Conservation (phyloP, 208 protist species). For the Leptomonas seymouri region DNA sequence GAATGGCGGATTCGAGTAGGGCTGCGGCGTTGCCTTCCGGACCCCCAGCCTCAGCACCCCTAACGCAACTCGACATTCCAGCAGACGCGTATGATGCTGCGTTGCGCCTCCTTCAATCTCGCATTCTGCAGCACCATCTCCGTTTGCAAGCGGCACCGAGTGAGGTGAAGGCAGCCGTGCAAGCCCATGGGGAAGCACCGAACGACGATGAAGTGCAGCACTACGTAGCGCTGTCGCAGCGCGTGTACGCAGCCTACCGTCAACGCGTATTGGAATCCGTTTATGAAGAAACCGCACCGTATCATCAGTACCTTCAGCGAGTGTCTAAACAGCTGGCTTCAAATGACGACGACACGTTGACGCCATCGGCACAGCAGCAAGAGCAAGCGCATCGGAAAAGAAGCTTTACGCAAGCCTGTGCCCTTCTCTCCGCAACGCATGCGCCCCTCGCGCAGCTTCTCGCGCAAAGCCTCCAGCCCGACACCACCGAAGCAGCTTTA, state of each 20-base stretch:
- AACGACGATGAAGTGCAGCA: background rate
- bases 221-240: conserved; percentile 28
- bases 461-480: background rate
- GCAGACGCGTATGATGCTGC: conserved; percentile 64
- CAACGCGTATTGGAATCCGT: conserved; percentile 10
- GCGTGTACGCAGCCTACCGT: conserved; percentile 28
- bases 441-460: conserved; percentile 16
- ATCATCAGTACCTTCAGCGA: conserved; percentile 11
- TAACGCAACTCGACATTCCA: background rate
- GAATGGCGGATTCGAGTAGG: background rate
- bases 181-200: background rate
- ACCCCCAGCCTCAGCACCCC: background rate
- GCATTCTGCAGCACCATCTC: conserved; percentile 20
- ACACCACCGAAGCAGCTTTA: background rate
- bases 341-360: too few species aligned
- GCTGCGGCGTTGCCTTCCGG: too few species aligned
- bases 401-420: background rate
- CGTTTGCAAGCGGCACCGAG: background rate
- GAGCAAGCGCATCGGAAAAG: background rate
- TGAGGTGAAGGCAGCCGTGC: too few species aligned
- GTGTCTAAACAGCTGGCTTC: too few species aligned
- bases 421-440: conserved; percentile 2
- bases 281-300: conserved; percentile 19
- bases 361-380: background rate
- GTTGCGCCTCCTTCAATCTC: conserved; percentile 52